phyloP scores from a whole-genome alignment of 495 filamentous ascomycete species.

The Collariella sp. region DNA sequence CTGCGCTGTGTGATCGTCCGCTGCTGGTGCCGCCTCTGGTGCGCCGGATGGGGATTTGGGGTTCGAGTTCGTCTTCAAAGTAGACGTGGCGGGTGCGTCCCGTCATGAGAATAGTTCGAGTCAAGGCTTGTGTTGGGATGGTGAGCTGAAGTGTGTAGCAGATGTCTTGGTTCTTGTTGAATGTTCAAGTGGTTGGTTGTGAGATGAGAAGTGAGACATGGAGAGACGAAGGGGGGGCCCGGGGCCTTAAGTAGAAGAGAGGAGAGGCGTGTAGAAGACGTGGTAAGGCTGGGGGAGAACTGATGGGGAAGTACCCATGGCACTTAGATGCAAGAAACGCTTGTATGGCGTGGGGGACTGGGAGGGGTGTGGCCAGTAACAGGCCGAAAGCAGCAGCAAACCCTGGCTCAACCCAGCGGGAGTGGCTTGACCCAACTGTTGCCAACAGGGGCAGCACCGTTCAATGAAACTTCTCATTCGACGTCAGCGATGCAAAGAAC shows the following conservation, averaged over 20 bases:
- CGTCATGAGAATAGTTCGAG: conserved; percentile 10
- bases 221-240: not conserved
- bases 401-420: not conserved
- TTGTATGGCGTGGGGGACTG: not conserved
- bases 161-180: not conserved
- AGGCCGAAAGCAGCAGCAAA: not conserved
- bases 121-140: not conserved
- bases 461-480: too few species aligned
- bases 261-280: not conserved
- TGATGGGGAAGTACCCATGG: not conserved
- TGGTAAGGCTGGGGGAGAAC: conserved; percentile 3
- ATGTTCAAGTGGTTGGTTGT: not conserved
- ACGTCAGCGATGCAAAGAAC: not conserved
- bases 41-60: not conserved
- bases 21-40: conserved; percentile 11
- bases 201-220: not conserved
- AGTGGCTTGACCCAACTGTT: conserved; percentile 1
- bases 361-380: not conserved
- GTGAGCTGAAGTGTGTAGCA: not conserved
- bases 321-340: not conserved
- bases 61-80: conserved; percentile 12
- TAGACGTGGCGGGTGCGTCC: conserved; percentile 17
- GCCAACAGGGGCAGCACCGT: too few species aligned
- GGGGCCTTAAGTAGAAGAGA: not conserved
- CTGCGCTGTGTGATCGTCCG: conserved; percentile 15